These are phyloP conservation scores for Colletotrichum higginsianum DNA, from an alignment of 2,329 filamentous ascomycete genomes.

Conservation along the genomic window DNA sequence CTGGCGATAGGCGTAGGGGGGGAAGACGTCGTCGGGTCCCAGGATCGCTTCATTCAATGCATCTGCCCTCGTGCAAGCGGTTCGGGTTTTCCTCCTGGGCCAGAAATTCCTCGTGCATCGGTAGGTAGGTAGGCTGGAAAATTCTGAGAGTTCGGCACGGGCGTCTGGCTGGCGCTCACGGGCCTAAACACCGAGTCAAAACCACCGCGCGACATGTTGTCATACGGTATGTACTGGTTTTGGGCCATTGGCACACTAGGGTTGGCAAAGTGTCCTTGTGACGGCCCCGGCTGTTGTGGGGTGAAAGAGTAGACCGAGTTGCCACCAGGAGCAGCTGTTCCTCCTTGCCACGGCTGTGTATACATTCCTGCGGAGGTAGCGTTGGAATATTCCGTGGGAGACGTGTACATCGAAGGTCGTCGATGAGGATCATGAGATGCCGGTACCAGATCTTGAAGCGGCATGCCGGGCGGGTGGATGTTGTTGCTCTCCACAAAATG, in stretches of 20 bases:
- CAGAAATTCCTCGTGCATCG: conserved; percentile 51
- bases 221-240: conserved; percentile 56
- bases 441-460: conserved; percentile 62
- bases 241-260: conserved; percentile 52
- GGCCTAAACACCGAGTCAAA: conserved; percentile 55
- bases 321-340: conserved; percentile 57
- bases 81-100: conserved; percentile 36
- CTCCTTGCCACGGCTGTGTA: conserved; percentile 60
- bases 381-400: conserved; percentile 61
- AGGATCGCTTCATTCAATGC: conserved; percentile 24
- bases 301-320: conserved; percentile 64
- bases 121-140: conserved; percentile 54
- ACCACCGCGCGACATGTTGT: conserved; percentile 51
- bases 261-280: conserved; percentile 51
- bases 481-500: conserved; percentile 56
- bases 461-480: conserved; percentile 55
- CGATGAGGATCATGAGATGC: conserved; percentile 62
- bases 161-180: conserved; percentile 49
- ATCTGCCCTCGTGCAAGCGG: conserved; percentile 33
- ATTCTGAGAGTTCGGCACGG: conserved; percentile 50
- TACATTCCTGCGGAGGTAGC: conserved; percentile 59
- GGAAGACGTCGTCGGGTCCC: not conserved
- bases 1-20: not conserved
- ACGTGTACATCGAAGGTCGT: conserved; percentile 61
- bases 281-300: conserved; percentile 53